A percentile compares a stretch with the other conserved stretches of the same genome.
phyloP scores from a whole-genome alignment of 2,329 filamentous ascomycete genomes.

The Epichloe elymi region DNA sequence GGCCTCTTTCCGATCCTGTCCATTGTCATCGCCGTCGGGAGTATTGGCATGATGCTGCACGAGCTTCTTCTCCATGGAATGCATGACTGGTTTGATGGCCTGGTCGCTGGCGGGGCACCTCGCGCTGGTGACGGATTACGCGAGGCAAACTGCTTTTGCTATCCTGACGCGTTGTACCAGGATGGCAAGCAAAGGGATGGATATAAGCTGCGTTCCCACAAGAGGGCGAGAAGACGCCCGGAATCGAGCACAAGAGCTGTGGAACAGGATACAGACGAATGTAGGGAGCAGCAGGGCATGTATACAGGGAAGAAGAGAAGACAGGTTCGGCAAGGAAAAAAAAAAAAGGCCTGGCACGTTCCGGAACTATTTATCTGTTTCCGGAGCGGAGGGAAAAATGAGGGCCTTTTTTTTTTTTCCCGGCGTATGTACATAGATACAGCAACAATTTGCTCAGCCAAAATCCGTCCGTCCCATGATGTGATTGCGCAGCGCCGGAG shows the following conservation, averaged over 20 bases:
- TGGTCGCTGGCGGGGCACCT: background rate
- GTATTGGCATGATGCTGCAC: background rate
- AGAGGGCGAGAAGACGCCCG: too few species aligned
- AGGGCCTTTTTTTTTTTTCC: too few species aligned
- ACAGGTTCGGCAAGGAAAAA: too few species aligned
- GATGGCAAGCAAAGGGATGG: background rate
- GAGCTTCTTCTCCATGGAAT: background rate
- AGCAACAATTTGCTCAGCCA: background rate
- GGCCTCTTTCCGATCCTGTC: background rate
- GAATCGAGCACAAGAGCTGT: too few species aligned
- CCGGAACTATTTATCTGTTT: background rate
- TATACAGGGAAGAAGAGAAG: background rate
- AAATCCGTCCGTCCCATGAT: background rate
- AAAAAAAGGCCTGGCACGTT: too few species aligned
- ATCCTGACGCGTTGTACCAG: background rate
- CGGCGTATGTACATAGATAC: too few species aligned
- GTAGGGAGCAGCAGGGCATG: background rate
- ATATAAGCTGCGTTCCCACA: background rate
- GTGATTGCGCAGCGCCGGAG: too few species aligned
- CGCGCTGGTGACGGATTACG: background rate
- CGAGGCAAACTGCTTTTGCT: background rate
- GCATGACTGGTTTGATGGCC: slow-evolving; percentile 1
- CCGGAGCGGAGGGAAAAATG: background rate
- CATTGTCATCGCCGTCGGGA: background rate
- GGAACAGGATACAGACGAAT: background rate